These are phyloP conservation scores for Eimeria zaria DNA, from an alignment of 169 alveolate genomes.

Conservation along the genomic window DNA sequence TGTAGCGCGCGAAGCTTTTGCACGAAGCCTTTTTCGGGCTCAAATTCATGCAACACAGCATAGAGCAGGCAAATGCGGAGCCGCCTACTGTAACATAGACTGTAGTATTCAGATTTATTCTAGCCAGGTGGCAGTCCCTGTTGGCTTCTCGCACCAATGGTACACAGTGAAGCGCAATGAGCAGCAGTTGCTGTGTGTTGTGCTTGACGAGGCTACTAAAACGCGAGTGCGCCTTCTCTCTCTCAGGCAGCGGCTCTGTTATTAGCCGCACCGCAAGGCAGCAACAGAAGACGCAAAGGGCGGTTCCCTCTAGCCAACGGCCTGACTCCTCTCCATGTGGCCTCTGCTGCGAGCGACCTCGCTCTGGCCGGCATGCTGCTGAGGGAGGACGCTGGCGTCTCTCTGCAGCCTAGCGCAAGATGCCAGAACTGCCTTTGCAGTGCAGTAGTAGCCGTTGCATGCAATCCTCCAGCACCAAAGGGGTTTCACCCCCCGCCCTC, in stretches of 20 bases:
- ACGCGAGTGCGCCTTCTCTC: background rate
- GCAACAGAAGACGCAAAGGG: background rate
- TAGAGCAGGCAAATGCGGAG: background rate
- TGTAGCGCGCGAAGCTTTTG: background rate
- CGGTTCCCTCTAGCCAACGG: conserved; percentile 11
- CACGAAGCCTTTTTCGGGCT: background rate
- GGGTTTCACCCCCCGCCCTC: background rate
- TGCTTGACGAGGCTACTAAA: background rate
- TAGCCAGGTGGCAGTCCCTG: background rate
- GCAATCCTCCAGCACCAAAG: background rate
- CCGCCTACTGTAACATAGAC: background rate
- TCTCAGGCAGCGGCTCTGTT: conserved; percentile 65
- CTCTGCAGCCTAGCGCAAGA: background rate
- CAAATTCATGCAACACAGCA: background rate
- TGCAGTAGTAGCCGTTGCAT: conserved; percentile 29
- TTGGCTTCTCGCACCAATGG: background rate
- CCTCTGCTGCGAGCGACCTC: conserved; percentile 26
- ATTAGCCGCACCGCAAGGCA: conserved; percentile 21
- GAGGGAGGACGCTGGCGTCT: background rate
- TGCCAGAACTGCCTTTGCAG: conserved; percentile 30
- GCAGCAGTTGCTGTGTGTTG: background rate
- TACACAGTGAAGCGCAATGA: background rate
- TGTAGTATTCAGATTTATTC: background rate
- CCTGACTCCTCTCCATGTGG: conserved; percentile 60
- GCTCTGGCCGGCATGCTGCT: conserved; percentile 30